A percentile compares a stretch with the other conserved stretches of the same genome.
These are phyloP conservation scores for Pythium graminicola DNA, from an alignment of 352 stramenopile genomes.

Conservation along the genomic window DNA sequence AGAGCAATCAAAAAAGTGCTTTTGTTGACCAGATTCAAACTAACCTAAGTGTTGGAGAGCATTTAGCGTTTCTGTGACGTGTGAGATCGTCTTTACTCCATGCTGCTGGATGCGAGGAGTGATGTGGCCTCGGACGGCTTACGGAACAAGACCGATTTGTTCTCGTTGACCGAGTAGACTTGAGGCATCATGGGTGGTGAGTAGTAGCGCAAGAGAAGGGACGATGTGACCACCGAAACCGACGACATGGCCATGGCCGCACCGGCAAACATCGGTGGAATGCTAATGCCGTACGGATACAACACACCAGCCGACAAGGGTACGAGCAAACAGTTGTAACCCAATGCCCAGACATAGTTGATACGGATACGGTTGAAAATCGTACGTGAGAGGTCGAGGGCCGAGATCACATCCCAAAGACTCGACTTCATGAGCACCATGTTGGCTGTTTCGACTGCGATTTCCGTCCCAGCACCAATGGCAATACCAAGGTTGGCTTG, in stretches of 20 bases:
- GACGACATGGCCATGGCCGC: slow-evolving; percentile 96
- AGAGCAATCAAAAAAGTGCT: slow-evolving; percentile 7
- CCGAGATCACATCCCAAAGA: slow-evolving; percentile 93
- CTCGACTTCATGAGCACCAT: slow-evolving; percentile 91
- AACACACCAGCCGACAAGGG: slow-evolving; percentile 95
- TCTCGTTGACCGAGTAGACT: slow-evolving; percentile 50
- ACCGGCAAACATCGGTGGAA: slow-evolving; percentile 95
- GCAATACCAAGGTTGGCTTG: slow-evolving; percentile 97
- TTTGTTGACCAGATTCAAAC: not conserved
- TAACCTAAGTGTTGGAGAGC: slow-evolving; percentile 9
- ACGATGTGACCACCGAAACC: slow-evolving; percentile 95
- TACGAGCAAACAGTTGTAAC: slow-evolving; percentile 98
- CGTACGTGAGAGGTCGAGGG: slow-evolving; percentile 92
- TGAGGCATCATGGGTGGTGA: slow-evolving; percentile 57
- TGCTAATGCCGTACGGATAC: slow-evolving; percentile 90
- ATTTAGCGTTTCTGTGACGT: slow-evolving; percentile 19
- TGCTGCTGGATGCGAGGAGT: slow-evolving; percentile 59
- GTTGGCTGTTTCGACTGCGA: slow-evolving; percentile 96
- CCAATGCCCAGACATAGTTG: slow-evolving; percentile 97
- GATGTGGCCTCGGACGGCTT: slow-evolving; percentile 68
- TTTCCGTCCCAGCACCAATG: slow-evolving; percentile 93
- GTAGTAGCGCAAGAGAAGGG: slow-evolving; percentile 92
- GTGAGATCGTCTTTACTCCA: slow-evolving; percentile 28
- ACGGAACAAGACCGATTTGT: slow-evolving; percentile 78
- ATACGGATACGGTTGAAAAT: slow-evolving; percentile 96